These are phyloP conservation scores for Nemania sp. DNA, from an alignment of 2,329 filamentous ascomycete genomes.

Conservation along the genomic window DNA sequence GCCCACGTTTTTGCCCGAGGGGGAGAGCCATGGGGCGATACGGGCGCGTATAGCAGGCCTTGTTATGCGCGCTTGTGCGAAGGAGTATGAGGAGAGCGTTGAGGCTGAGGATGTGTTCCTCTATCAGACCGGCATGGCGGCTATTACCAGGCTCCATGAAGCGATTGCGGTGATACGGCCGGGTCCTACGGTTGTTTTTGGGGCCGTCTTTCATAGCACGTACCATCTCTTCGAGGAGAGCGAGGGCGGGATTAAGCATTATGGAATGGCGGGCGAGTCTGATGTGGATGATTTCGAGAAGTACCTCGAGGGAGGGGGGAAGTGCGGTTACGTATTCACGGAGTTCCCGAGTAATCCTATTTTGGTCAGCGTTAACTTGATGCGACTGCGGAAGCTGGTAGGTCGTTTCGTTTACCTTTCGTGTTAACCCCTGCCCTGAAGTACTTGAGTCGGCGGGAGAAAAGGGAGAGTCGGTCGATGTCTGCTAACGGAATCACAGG, in stretches of 20 bases:
- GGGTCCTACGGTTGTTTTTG: conserved; percentile 58
- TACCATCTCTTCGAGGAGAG: conserved; percentile 61
- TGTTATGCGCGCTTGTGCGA: conserved; percentile 56
- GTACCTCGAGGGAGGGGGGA: conserved; percentile 57
- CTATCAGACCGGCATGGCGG: conserved; percentile 65
- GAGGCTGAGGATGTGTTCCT: conserved; percentile 62
- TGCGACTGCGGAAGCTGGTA: conserved; percentile 56
- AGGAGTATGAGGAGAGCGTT: conserved; percentile 44
- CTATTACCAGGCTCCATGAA: conserved; percentile 59
- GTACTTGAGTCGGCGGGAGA: too few relatives aligned
- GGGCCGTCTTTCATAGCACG: conserved; percentile 65
- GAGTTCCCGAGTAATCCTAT: conserved; percentile 65
- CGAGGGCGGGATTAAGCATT: conserved; percentile 60
- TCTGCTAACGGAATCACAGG: conserved; percentile 29
- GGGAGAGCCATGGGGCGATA: conserved; percentile 54
- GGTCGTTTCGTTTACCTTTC: conserved; percentile 39
- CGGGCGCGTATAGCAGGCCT: conserved; percentile 57
- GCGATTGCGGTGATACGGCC: conserved; percentile 53
- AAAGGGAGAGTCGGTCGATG: not conserved
- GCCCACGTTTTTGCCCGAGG: conserved; percentile 57
- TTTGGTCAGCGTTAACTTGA: conserved; percentile 57
- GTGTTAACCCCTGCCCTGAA: not conserved
- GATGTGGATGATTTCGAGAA: conserved; percentile 60
- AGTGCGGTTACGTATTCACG: conserved; percentile 60
- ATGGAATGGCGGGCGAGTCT: conserved; percentile 57